phyloP scores from a whole-genome alignment of 2,329 filamentous ascomycete genomes.

The Colletotrichum lini region DNA sequence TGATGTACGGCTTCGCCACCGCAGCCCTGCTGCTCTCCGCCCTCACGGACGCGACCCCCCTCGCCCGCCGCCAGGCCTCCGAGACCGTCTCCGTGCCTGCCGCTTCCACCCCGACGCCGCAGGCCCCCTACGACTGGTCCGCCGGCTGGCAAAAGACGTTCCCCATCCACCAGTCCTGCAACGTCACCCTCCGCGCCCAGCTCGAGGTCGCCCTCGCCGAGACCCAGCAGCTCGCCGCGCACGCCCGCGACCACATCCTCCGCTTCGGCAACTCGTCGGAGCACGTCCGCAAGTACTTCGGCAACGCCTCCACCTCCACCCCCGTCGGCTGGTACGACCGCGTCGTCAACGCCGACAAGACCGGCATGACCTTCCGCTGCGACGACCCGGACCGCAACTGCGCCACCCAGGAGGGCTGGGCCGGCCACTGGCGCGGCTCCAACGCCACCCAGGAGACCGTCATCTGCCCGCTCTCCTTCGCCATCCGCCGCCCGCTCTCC shows the following conservation, averaged over 20 bases:
- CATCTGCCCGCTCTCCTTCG: slow-evolving; percentile 76
- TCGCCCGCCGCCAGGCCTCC: slow-evolving; percentile 45
- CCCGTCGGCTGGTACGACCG: slow-evolving; percentile 75
- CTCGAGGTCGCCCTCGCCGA: slow-evolving; percentile 71
- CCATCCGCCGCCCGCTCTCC: slow-evolving; percentile 68
- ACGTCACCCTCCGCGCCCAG: slow-evolving; percentile 71
- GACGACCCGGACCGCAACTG: slow-evolving; percentile 79
- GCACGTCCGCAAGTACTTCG: slow-evolving; percentile 78
- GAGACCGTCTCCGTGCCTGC: slow-evolving; percentile 40
- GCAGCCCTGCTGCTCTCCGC: slow-evolving; percentile 46
- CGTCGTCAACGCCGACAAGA: slow-evolving; percentile 70
- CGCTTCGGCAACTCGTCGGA: slow-evolving; percentile 69
- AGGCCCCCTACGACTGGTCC: slow-evolving; percentile 51
- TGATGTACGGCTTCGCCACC: slow-evolving; percentile 37
- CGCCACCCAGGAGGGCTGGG: slow-evolving; percentile 67
- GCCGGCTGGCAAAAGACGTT: slow-evolving; percentile 53
- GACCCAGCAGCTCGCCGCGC: slow-evolving; percentile 68
- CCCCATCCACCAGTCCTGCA: slow-evolving; percentile 76
- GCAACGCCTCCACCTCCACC: slow-evolving; percentile 68
- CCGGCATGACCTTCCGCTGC: slow-evolving; percentile 74
- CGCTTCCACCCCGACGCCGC: slow-evolving; percentile 41
- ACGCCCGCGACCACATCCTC: slow-evolving; percentile 75
- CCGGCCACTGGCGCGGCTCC: slow-evolving; percentile 76
- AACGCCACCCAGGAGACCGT: slow-evolving; percentile 78
- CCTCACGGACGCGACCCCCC: slow-evolving; percentile 47